Evolutionary conservation across 805 yeast species (phyloP).

Genomic region (Torulaspora delbrueckii): DNA sequence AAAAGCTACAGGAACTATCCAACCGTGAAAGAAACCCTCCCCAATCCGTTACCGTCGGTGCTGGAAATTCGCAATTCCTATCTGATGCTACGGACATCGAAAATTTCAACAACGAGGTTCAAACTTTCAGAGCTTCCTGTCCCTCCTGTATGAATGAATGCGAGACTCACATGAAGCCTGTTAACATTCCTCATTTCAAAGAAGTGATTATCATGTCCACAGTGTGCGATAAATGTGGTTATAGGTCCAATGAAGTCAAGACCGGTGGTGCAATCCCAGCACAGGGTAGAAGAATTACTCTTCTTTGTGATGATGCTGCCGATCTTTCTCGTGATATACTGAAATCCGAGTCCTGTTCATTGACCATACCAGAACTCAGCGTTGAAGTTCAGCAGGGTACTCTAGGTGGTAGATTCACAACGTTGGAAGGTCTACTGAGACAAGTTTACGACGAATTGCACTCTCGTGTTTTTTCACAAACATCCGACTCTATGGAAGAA

Average conservation of each 20-base stretch:
- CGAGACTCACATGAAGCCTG: conserved; percentile 94
- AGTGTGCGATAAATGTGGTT: conserved; percentile 87
- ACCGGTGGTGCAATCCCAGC: conserved; percentile 96
- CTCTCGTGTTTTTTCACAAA: conserved; percentile 73
- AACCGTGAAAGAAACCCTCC: conserved; percentile 37
- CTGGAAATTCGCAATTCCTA: conserved; percentile 43
- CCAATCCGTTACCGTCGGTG: conserved; percentile 17
- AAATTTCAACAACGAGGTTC: conserved; percentile 84
- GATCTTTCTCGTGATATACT: conserved; percentile 92
- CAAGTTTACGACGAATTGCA: conserved; percentile 90
- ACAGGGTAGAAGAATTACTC: conserved; percentile 67
- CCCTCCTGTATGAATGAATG: conserved; percentile 75
- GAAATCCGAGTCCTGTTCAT: conserved; percentile 89
- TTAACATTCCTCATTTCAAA: conserved; percentile 95
- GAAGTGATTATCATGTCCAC: conserved; percentile 97
- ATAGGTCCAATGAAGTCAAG: conserved; percentile 94
- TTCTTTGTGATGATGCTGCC: conserved; percentile 71
- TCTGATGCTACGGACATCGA: conserved; percentile 77
- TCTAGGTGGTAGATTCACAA: conserved; percentile 95
- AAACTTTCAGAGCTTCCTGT: conserved; percentile 87
- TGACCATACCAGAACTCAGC: conserved; percentile 79
- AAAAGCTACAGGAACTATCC: conserved; percentile 31
- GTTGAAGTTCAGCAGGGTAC: conserved; percentile 95
- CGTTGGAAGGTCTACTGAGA: conserved; percentile 84
- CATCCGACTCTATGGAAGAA: conserved; percentile 87